These are phyloP conservation scores for Podospora comata DNA, from an alignment of 495 filamentous ascomycete species.

Conservation along the genomic window DNA sequence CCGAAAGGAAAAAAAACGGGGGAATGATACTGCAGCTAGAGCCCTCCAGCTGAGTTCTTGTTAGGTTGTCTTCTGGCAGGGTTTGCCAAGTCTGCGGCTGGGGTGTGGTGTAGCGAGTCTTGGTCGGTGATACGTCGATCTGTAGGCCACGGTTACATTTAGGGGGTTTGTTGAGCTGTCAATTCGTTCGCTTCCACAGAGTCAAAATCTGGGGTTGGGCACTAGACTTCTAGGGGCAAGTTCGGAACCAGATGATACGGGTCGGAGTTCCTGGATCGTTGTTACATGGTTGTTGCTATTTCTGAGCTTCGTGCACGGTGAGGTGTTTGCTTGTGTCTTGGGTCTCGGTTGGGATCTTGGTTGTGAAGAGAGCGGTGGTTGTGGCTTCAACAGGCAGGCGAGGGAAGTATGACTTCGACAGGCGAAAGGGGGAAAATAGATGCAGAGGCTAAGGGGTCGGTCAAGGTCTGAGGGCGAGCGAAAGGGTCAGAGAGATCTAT, in stretches of 20 bases:
- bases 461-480: not conserved
- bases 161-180: not conserved
- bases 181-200: not conserved
- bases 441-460: not conserved
- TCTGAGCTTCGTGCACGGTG: not conserved
- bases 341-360: not conserved
- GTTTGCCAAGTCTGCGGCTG: slow-evolving; percentile 4
- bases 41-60: not conserved
- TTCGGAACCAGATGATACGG: slow-evolving; percentile 1
- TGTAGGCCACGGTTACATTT: not conserved
- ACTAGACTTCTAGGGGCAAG: not conserved
- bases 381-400: not conserved
- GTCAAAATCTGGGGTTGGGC: not conserved
- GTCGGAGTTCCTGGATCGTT: not conserved
- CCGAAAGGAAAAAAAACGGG: not conserved
- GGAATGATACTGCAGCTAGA: not conserved
- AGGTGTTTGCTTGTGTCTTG: not conserved
- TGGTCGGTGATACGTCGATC: not conserved
- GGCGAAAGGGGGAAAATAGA: not conserved
- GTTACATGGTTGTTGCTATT: not conserved
- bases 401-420: not conserved
- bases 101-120: not conserved
- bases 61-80: not conserved
- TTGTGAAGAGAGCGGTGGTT: not conserved
- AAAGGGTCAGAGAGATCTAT: not conserved